Conservation (phyloP, 2,329 filamentous ascomycete genomes). For the Catunica adiposa region DNA sequence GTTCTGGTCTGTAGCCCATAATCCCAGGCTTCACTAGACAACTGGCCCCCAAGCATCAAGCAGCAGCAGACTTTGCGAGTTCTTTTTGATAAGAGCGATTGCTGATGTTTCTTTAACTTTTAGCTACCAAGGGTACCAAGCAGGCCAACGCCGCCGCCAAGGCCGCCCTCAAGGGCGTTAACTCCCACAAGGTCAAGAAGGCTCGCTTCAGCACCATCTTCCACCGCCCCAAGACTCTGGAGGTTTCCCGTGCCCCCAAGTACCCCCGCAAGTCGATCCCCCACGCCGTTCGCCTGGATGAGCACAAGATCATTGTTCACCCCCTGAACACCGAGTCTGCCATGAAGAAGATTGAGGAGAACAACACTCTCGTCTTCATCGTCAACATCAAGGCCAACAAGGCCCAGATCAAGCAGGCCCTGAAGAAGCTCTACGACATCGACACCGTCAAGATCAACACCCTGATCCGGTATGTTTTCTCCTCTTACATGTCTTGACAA, state of each 20-base stretch:
- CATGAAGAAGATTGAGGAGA: conserved; percentile 99
- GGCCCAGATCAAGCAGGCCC: conserved; percentile 92
- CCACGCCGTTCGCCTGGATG: conserved; percentile 79
- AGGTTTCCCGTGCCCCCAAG: conserved; percentile 79
- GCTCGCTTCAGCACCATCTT: conserved; percentile 85
- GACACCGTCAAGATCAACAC: conserved; percentile 99
- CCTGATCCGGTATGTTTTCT: conserved; percentile 61
- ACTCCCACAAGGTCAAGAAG: conserved; percentile 75
- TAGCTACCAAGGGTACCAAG: conserved; percentile 54
- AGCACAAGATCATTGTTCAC: conserved; percentile 95
- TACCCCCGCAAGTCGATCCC: conserved; percentile 93
- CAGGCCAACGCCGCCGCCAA: conserved; percentile 90
- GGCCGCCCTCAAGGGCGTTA: conserved; percentile 82
- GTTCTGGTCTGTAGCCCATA: background rate
- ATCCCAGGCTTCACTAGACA: conserved; percentile 1
- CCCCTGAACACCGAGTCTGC: conserved; percentile 98
- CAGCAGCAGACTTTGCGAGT: conserved; percentile 65
- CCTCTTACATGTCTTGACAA: conserved; percentile 13
- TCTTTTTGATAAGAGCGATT: conserved; percentile 48
- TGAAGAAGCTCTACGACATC: conserved; percentile 99
- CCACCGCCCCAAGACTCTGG: conserved; percentile 93
- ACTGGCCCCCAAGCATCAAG: conserved; percentile 32
- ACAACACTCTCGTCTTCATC: conserved; percentile 99
- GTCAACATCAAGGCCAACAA: conserved; percentile 98
- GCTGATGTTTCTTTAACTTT: conserved; percentile 43